A percentile compares a stretch with the other conserved stretches of the same genome.
Evolutionary conservation across 2,329 filamentous ascomycete genomes (phyloP).

Genomic region (Colletotrichum somersetense): DNA sequence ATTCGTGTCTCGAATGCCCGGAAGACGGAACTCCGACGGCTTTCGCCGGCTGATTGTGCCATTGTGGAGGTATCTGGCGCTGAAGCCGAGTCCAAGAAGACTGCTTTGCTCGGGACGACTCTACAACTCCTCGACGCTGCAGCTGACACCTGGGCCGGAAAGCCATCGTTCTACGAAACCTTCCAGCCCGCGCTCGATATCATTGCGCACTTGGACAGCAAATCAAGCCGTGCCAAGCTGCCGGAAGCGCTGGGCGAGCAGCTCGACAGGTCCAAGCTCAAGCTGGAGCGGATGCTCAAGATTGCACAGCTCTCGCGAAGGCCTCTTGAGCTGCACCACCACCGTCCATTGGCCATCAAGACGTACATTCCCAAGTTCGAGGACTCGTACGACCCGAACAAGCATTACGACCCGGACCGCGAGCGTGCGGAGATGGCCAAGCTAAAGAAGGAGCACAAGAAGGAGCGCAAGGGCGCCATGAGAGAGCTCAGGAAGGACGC

Average conservation of each 20-base stretch:
- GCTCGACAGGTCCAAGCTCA: conserved; percentile 57
- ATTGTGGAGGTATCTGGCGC: conserved; percentile 45
- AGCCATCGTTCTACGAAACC: conserved; percentile 82
- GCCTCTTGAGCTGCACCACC: conserved; percentile 89
- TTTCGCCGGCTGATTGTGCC: conserved; percentile 71
- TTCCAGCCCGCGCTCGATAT: conserved; percentile 74
- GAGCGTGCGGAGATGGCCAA: conserved; percentile 89
- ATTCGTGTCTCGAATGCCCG: conserved; percentile 63
- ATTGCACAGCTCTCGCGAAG: conserved; percentile 76
- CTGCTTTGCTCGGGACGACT: conserved; percentile 72
- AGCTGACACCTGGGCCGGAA: conserved; percentile 79
- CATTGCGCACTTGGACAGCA: conserved; percentile 71
- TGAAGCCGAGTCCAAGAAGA: conserved; percentile 55
- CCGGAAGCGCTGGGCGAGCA: conserved; percentile 58
- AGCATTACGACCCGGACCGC: conserved; percentile 96
- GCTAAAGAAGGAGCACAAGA: conserved; percentile 91
- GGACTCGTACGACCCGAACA: conserved; percentile 91
- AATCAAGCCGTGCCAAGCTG: conserved; percentile 64
- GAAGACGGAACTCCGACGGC: conserved; percentile 60
- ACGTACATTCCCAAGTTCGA: conserved; percentile 94
- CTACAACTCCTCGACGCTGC: conserved; percentile 75
- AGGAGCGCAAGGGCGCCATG: conserved; percentile 94
- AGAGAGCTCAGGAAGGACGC: conserved; percentile 95
- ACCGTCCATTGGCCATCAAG: conserved; percentile 89
- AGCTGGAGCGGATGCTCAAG: conserved; percentile 67